These are phyloP conservation scores for Cyanodermella asteris DNA, from an alignment of 2,329 filamentous ascomycete genomes.

Conservation along the genomic window DNA sequence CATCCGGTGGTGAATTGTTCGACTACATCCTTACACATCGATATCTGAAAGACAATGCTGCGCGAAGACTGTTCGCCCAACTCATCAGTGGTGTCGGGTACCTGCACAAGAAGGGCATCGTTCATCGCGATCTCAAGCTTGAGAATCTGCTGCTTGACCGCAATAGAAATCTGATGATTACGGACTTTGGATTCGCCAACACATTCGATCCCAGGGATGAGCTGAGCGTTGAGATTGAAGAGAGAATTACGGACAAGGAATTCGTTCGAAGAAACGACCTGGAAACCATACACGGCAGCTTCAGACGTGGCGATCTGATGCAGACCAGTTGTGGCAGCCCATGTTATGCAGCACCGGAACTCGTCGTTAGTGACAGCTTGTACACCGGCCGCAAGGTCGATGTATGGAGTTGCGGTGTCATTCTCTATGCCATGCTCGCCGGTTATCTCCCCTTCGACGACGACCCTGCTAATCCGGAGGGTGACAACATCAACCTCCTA, in stretches of 20 bases:
- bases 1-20: slow-evolving; percentile 90
- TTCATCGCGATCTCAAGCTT: slow-evolving; percentile 88
- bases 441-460: slow-evolving; percentile 96
- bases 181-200: slow-evolving; percentile 96
- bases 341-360: slow-evolving; percentile 88
- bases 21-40: slow-evolving; percentile 95
- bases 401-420: slow-evolving; percentile 98
- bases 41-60: slow-evolving; percentile 84
- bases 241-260: slow-evolving; percentile 67
- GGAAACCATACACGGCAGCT: slow-evolving; percentile 54
- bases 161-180: slow-evolving; percentile 98
- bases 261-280: slow-evolving; percentile 72
- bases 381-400: slow-evolving; percentile 97
- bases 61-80: slow-evolving; percentile 80
- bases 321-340: slow-evolving; percentile 97
- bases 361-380: slow-evolving; percentile 90
- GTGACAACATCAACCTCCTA: slow-evolving; percentile 94
- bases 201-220: slow-evolving; percentile 84
- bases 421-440: slow-evolving; percentile 97
- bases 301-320: slow-evolving; percentile 81
- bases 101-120: slow-evolving; percentile 94
- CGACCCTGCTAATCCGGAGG: slow-evolving; percentile 92
- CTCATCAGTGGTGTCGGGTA: slow-evolving; percentile 92
- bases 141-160: slow-evolving; percentile 89
- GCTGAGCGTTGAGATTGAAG: slow-evolving; percentile 72